phyloP scores from a whole-genome alignment of 2,329 filamentous ascomycete genomes.

The Drechslerella coelobrocha region DNA sequence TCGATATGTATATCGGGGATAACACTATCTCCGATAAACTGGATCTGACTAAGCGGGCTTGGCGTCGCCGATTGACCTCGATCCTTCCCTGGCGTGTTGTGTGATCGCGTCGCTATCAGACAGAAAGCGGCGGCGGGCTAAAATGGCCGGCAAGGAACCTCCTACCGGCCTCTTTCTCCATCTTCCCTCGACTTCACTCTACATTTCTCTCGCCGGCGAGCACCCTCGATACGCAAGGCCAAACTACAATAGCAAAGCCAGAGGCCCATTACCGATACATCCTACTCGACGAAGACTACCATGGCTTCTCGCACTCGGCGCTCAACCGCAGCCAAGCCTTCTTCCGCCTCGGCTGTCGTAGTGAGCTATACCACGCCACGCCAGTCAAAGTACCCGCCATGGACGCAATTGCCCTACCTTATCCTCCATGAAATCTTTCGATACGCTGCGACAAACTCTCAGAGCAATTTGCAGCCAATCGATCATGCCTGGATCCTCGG shows the following conservation, averaged over 20 bases:
- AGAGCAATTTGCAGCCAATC: constrained; percentile 9
- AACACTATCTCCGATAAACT: constrained; percentile 22
- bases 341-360: neutral
- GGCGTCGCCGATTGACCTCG: constrained; percentile 15
- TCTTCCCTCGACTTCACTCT: constrained; percentile 21
- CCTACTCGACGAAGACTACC: constrained; percentile 2
- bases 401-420: constrained; percentile 27
- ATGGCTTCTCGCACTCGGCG: constrained; percentile 10
- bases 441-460: constrained; percentile 25
- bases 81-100: constrained; percentile 29
- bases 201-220: neutral
- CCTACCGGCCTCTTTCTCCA: constrained; percentile 7
- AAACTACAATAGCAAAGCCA: neutral
- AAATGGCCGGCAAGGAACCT: neutral
- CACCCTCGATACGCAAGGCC: too few species aligned
- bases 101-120: constrained; percentile 1
- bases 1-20: constrained; percentile 9
- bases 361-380: constrained; percentile 27
- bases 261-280: constrained; percentile 6
- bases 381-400: constrained; percentile 38
- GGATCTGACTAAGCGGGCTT: neutral
- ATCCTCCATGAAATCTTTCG: constrained; percentile 33
- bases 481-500: constrained; percentile 40
- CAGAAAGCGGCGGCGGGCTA: neutral
- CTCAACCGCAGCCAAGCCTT: constrained; percentile 4